Base-by-base conservation (phyloP, 1,284 basidiomycete species). In the Trichosporon inkin region DNA sequence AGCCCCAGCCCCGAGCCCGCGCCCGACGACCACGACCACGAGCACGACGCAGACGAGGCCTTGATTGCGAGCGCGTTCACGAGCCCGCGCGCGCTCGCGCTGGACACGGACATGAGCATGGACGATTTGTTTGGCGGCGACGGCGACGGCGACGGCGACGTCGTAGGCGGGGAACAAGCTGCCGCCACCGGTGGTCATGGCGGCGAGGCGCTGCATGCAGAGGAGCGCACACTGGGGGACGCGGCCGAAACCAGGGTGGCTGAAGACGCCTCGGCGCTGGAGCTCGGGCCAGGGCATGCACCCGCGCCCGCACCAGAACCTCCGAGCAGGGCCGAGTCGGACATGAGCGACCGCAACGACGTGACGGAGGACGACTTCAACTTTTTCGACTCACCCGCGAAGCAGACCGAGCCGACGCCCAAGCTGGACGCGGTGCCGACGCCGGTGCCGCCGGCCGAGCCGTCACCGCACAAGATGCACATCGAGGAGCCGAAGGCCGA, bases 301-400 rank as follows among this genome's bases (percentile, higher is more conserved):
- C 40, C 40, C 7, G 39, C 7, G 37, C 37, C n/a, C 2, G 35
- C 19, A 16, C 49, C 56, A 14, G 52, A 53, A 14, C 57, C 52
- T 1, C 53, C 57, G 8, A 41, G 58, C 47, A 49, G 32, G 13
- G 39, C 24, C 16, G 54, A 55, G 24, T 6, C 36, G 37, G 51
- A 36, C 32, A 39, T 52, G 24, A 32, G 39, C 17, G n/a, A 34
- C 11, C 38, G 39, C 34, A 58, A 58, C 58, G 38, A 41, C 37
- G 44, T 77, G 44, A 77, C 75, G 6, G 75, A 75, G 56, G 75
- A 75, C 61, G 75, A 77, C 57, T 77, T 77, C 61, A 70, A 69
- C 24, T 77, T 77, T 58, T 74, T 77, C 61, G 75, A 77, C 64
- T 74, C 73, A 20, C 73, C 74, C n/a, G 54, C 51, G 13, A 49